These are phyloP conservation scores for Prunus campanulata DNA, from an alignment of 306 rosid genomes.

Conservation along the genomic window DNA sequence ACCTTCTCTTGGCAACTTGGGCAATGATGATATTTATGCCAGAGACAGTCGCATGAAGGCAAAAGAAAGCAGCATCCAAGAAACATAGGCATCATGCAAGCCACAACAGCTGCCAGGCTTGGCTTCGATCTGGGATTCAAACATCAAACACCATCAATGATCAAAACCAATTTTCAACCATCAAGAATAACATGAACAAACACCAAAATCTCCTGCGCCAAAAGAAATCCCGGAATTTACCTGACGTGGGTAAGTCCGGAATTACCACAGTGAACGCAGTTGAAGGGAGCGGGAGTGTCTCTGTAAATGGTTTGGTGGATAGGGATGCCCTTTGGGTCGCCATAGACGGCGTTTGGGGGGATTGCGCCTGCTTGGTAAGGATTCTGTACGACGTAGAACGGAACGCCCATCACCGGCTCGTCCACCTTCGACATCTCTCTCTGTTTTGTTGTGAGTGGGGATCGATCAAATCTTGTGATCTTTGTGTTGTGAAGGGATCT, in stretches of 20 bases:
- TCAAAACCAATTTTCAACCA: not conserved
- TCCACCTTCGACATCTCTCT: conserved; percentile 5
- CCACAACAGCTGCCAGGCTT: conserved; percentile 73
- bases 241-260: conserved; percentile 52
- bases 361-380: conserved; percentile 53
- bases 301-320: conserved; percentile 75
- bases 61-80: conserved; percentile 82
- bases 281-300: conserved; percentile 91
- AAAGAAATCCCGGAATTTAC: conserved; percentile 21
- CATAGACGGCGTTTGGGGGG: conserved; percentile 65
- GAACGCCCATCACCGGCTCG: conserved; percentile 60
- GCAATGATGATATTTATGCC: conserved; percentile 92
- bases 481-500: not conserved
- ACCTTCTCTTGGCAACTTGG: conserved; percentile 81
- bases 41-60: conserved; percentile 89
- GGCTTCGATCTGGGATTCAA: conserved; percentile 60
- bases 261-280: conserved; percentile 55
- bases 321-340: conserved; percentile 76
- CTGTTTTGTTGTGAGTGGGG: not conserved
- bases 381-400: conserved; percentile 42
- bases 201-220: not conserved
- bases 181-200: not conserved
- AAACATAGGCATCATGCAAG: conserved; percentile 82
- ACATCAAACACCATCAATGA: not conserved
- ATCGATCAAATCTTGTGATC: not conserved